Percentiles rank a stretch among this genome's conserved stretches.
phyloP scores from a whole-genome alignment of 345 rosid genomes.

The Populus davidiana region DNA sequence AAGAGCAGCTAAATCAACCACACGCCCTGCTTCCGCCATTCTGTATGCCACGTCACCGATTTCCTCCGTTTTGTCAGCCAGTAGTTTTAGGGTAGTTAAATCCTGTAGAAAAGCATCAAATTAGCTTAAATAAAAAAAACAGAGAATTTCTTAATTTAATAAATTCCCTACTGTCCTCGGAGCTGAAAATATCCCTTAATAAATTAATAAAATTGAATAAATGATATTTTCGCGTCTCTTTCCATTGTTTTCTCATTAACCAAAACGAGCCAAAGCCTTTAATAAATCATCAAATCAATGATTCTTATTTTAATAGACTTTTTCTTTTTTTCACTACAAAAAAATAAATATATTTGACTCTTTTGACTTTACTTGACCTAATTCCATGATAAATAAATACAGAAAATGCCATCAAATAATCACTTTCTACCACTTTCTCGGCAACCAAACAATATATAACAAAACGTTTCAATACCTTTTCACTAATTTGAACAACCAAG shows the following conservation, averaged over 20 bases:
- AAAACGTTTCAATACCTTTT: slow-evolving; percentile 44
- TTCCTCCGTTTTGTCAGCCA: slow-evolving; percentile 59
- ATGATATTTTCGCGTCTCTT: not conserved
- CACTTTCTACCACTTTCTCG: not conserved
- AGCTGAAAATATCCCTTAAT: not conserved
- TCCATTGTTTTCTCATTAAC: no score
- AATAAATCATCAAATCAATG: no score
- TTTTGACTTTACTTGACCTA: no score
- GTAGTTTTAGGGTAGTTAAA: slow-evolving; percentile 50
- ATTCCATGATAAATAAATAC: no score
- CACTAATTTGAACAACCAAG: slow-evolving; percentile 51
- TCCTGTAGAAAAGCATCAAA: slow-evolving; percentile 30
- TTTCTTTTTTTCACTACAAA: no score
- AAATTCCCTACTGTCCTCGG: no score
- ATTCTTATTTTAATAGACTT: no score
- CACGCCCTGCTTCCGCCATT: slow-evolving; percentile 48
- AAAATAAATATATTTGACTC: no score
- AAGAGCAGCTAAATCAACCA: slow-evolving; percentile 53
- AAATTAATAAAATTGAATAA: not conserved
- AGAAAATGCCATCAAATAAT: no score
- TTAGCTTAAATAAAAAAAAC: no score
- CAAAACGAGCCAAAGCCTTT: no score
- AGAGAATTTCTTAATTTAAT: no score
- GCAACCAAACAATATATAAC: slow-evolving; percentile 15
- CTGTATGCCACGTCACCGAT: slow-evolving; percentile 49